Evolutionary conservation across 495 filamentous ascomycete species (phyloP).

Genomic region (Penicillium macrosclerotiorum): DNA sequence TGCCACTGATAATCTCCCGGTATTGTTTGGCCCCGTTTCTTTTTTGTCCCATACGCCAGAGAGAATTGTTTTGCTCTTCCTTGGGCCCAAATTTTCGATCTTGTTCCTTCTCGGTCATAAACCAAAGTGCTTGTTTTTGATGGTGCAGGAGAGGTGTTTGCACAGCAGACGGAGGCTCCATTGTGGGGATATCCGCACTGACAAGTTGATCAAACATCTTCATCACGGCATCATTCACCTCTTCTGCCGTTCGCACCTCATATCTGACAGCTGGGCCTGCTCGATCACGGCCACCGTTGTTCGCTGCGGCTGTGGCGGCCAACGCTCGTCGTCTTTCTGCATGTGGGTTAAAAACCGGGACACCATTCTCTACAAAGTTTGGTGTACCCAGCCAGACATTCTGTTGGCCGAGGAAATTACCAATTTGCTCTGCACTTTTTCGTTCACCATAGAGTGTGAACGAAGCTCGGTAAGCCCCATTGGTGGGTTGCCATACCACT

Average conservation of each 20-base stretch:
- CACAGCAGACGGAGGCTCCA: slow-evolving; percentile 61
- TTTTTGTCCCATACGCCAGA: slow-evolving; percentile 63
- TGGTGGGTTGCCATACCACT: slow-evolving; percentile 51
- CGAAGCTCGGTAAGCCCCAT: slow-evolving; percentile 53
- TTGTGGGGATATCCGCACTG: slow-evolving; percentile 69
- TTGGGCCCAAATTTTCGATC: slow-evolving; percentile 53
- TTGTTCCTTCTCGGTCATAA: slow-evolving; percentile 80
- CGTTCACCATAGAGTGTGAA: slow-evolving; percentile 80
- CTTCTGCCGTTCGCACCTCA: slow-evolving; percentile 69
- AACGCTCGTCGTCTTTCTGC: slow-evolving; percentile 42
- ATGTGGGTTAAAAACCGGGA: slow-evolving; percentile 70
- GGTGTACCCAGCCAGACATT: slow-evolving; percentile 66
- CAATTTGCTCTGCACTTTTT: slow-evolving; percentile 60
- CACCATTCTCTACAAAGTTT: slow-evolving; percentile 58
- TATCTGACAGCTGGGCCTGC: slow-evolving; percentile 34
- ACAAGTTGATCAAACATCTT: slow-evolving; percentile 84
- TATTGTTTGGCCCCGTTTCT: slow-evolving; percentile 58
- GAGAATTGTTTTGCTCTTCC: slow-evolving; percentile 61
- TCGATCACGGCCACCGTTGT: slow-evolving; percentile 20
- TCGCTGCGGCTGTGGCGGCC: slow-evolving; percentile 21
- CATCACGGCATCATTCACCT: slow-evolving; percentile 79
- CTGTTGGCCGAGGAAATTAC: slow-evolving; percentile 59
- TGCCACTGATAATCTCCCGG: slow-evolving; percentile 80
- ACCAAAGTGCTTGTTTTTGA: slow-evolving; percentile 88
- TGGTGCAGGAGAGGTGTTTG: slow-evolving; percentile 74